A percentile compares a stretch with the other conserved stretches of the same genome.
These are phyloP conservation scores for Salix suchowensis DNA, from an alignment of 345 rosid genomes.

Conservation along the genomic window DNA sequence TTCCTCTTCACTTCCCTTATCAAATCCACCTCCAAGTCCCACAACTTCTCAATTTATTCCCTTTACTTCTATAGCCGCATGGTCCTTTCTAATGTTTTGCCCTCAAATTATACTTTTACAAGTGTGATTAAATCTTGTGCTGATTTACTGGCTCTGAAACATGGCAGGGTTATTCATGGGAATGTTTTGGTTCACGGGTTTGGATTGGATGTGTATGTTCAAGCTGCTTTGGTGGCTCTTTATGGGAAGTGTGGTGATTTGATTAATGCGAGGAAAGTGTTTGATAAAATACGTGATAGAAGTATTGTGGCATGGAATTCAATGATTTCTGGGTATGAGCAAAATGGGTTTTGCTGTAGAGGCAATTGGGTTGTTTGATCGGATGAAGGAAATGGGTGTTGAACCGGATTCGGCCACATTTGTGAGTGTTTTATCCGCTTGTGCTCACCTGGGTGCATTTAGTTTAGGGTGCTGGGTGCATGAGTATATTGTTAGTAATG, in stretches of 20 bases:
- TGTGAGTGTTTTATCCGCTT: slow-evolving; percentile 63
- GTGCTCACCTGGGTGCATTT: slow-evolving; percentile 66
- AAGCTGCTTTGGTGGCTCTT: slow-evolving; percentile 56
- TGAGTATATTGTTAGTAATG: slow-evolving; percentile 31
- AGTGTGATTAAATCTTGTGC: slow-evolving; percentile 71
- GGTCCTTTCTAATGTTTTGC: slow-evolving; percentile 37
- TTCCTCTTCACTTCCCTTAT: slow-evolving; percentile 68
- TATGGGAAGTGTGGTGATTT: slow-evolving; percentile 46
- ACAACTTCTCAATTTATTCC: slow-evolving; percentile 38
- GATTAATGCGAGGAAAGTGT: slow-evolving; percentile 51
- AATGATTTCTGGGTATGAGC: slow-evolving; percentile 76
- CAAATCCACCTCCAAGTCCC: slow-evolving; percentile 45
- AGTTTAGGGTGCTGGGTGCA: slow-evolving; percentile 67
- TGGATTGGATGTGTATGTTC: slow-evolving; percentile 57
- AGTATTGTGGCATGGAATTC: slow-evolving; percentile 80
- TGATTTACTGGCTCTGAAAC: slow-evolving; percentile 38
- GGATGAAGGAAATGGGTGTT: slow-evolving; percentile 43
- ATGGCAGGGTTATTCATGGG: slow-evolving; percentile 54
- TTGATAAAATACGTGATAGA: slow-evolving; percentile 58
- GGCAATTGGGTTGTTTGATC: slow-evolving; percentile 51
- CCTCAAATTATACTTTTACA: slow-evolving; percentile 67
- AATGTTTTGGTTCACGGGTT: slow-evolving; percentile 54
- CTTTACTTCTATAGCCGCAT: slow-evolving; percentile 54
- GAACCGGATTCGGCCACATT: slow-evolving; percentile 64
- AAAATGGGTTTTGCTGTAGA: slow-evolving; percentile 57